Base-by-base conservation (phyloP, 257 asterid species). In the Solanum arcanum region DNA sequence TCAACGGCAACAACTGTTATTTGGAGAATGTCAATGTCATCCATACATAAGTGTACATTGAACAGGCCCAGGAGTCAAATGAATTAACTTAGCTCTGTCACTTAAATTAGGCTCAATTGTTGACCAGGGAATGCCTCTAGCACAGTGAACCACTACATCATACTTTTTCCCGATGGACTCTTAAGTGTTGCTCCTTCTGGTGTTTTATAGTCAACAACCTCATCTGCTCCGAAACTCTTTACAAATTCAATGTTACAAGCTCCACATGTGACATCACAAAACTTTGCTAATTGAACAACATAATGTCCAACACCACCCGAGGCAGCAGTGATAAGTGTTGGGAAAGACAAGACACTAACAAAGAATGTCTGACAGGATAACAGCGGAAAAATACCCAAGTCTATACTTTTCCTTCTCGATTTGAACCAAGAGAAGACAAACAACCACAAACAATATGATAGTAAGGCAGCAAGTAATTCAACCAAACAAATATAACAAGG, bases 211-310 rank as follows among this genome's bases (percentile, higher is more conserved):
- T 94, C 97, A 70, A 95, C 93, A 23, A 94, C 96, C 88, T 94
- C 97, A 37, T 95, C 97, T 6, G 95, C 97, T 49, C 97, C 98
- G 29, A 95, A 93, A 84, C 91, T 92, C 84, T 88, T 93, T 13
- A 95, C 93, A 0, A 95, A 74, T 52, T 93, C 94, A 6, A 92
- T 0, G 86, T 95, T 93, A 9, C 96, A 92, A 18, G 94, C 94
- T 33, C 97, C 98, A 60, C 97, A 95, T 0, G 97, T 94, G 3
- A 91, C 70, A 56, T 95, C 94, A 14, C 96, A 94, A 13, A 93
- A 91, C 88, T 95, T 95, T 20, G 98, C 98, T 5, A 95, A 92
- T 64, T 95, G 98, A 56, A 95, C 94, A 3, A 93, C 98, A 9
- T 92, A 91, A 41, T 90, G 94, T 5, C 98, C 97, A 3, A 95